Evolutionary conservation across 2,329 filamentous ascomycete genomes (phyloP), one percentile per base, ranked within the genome.

Genomic region (Phaeomoniella chlamydospora): DNA sequence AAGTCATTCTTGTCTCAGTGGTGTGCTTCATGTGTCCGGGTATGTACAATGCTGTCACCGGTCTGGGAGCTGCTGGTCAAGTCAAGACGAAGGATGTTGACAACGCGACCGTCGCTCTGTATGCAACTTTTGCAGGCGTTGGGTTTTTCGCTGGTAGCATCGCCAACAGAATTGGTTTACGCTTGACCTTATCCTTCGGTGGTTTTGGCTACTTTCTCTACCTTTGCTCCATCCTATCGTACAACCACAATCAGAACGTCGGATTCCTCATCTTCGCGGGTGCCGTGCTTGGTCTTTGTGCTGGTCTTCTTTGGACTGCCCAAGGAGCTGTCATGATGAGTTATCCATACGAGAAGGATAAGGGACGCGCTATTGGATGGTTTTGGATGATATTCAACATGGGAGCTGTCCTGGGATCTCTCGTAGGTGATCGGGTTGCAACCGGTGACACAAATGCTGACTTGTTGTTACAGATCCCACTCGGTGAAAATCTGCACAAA

Each of bases 381-480:
- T 90, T 90, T 61, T 90, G 84, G 84, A 74, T 80, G 57, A 87
- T 92, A 51, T 90, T 90, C 70, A 90, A 90, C 61, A 56, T 83
- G 41, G 84, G 84, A 45, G 83, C 74, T 47, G 83, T 88, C 44
- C 80, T 90, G 51, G 84, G 84, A 45, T 73, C 75, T 50, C 49
- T 72, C 57, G 65, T 44, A n/a, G 36, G 41, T 54, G 38, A n/a
- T n/a, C n/a, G 12, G 2, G 5, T n/a, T n/a, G n/a, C n/a, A n/a
- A n/a, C n/a, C n/a, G n/a, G n/a, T n/a, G n/a, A n/a, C n/a, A n/a
- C n/a, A n/a, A n/a, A n/a, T n/a, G n/a, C n/a, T n/a, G n/a, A n/a
- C n/a, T n/a, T n/a, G n/a, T 14, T 18, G 14, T 4, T 15, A 22
- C 36, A 62, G 53, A 50, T 66, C 18, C 62, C 62, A 3, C 52